A percentile compares a stretch with the other conserved stretches of the same genome.
phyloP scores from a whole-genome alignment of 1,284 basidiomycete species.

The Austroboletus olivaceoglutinosus region DNA sequence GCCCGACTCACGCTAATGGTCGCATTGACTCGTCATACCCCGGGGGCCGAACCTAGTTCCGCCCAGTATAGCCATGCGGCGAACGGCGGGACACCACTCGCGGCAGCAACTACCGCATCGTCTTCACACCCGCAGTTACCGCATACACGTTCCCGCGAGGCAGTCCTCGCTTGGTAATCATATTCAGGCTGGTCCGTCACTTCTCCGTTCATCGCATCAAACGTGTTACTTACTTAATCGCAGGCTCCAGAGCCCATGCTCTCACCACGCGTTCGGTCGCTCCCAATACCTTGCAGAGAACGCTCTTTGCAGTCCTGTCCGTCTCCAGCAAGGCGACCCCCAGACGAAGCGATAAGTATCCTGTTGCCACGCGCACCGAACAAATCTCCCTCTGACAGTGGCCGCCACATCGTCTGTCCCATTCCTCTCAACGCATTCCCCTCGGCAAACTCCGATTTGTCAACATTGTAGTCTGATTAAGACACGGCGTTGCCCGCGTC shows the following conservation, averaged over 20 bases:
- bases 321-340: background rate
- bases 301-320: constrained; percentile 7
- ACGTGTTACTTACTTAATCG: constrained; percentile 5
- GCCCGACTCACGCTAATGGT: constrained; percentile 66
- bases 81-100: constrained; percentile 91
- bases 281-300: constrained; percentile 13
- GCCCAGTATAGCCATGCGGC: constrained; percentile 43
- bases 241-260: constrained; percentile 7
- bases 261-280: background rate
- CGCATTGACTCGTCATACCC: constrained; percentile 33
- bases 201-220: background rate
- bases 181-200: constrained; percentile 21
- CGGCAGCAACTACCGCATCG: constrained; percentile 75
- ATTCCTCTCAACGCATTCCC: background rate
- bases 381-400: constrained; percentile 21
- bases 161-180: constrained; percentile 19
- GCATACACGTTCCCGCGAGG: background rate
- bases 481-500: constrained; percentile 26
- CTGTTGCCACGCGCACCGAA: constrained; percentile 10
- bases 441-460: background rate
- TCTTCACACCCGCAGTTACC: constrained; percentile 41
- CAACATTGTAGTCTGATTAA: constrained; percentile 4
- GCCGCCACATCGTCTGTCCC: constrained; percentile 9
- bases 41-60: constrained; percentile 44
- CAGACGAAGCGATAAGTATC: background rate